These are phyloP conservation scores for Boletus speciosus DNA, from an alignment of 768 basidiomycete genomes.

Conservation along the genomic window DNA sequence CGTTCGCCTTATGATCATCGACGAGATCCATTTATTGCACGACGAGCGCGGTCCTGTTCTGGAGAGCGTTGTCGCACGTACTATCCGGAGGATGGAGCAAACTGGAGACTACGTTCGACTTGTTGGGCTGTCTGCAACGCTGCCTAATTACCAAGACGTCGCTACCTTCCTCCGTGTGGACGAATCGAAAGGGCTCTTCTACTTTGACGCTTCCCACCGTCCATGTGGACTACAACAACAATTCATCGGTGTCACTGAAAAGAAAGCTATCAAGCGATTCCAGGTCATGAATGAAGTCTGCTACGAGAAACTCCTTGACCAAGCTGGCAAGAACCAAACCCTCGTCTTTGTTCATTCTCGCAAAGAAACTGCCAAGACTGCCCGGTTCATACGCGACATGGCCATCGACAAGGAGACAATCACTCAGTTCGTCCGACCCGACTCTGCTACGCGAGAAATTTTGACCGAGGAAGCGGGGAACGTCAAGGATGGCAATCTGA, in stretches of 20 bases:
- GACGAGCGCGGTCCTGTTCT: constrained; percentile 98
- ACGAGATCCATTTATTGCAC: constrained; percentile 96
- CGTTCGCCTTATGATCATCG: constrained; percentile 93
- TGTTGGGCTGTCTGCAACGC: constrained; percentile 91
- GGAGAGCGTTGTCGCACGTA: constrained; percentile 85
- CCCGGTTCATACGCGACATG: constrained; percentile 89
- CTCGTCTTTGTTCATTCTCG: constrained; percentile 98
- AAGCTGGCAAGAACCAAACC: constrained; percentile 85
- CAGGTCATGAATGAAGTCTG: constrained; percentile 99
- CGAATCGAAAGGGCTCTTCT: constrained; percentile 87
- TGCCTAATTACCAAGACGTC: constrained; percentile 98
- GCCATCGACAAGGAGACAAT: constrained; percentile 97
- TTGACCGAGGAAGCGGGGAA: constrained; percentile 78
- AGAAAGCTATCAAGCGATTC: constrained; percentile 98
- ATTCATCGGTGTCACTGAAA: constrained; percentile 97
- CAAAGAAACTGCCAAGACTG: constrained; percentile 98
- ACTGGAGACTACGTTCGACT: constrained; percentile 90
- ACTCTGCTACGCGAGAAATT: constrained; percentile 88
- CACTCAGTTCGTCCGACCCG: constrained; percentile 92
- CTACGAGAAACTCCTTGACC: constrained; percentile 97
- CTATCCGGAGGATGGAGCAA: constrained; percentile 92
- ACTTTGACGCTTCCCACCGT: constrained; percentile 92
- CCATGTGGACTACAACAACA: constrained; percentile 96
- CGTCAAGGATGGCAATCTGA: constrained; percentile 77
- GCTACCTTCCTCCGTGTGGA: constrained; percentile 97